phyloP scores from a whole-genome alignment of 768 basidiomycete genomes.

The Daedalea quercina region DNA sequence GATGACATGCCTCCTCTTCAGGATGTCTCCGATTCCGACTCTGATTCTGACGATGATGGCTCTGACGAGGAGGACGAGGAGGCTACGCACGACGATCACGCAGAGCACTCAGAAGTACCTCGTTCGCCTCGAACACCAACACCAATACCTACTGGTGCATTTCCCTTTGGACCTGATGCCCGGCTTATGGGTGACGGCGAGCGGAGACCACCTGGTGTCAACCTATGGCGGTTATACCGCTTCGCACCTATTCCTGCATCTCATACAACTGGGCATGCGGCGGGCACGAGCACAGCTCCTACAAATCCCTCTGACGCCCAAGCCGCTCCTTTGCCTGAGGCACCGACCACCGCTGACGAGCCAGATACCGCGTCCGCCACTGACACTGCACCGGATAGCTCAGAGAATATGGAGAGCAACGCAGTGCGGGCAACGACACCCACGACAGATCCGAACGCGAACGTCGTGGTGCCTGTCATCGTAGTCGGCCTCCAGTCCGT shows the following conservation, averaged over 20 bases:
- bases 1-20: slow-evolving; percentile 25
- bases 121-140: slow-evolving; percentile 16
- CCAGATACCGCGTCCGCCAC: background rate
- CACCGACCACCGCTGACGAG: background rate
- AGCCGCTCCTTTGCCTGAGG: background rate
- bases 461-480: slow-evolving; percentile 70
- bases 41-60: slow-evolving; percentile 23
- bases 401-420: background rate
- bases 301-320: slow-evolving; percentile 8
- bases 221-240: slow-evolving; percentile 82
- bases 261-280: slow-evolving; percentile 15
- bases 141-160: slow-evolving; percentile 16
- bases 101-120: background rate
- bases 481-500: slow-evolving; percentile 80
- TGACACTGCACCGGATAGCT: background rate
- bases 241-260: slow-evolving; percentile 57
- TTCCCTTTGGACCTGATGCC: slow-evolving; percentile 3
- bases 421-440: slow-evolving; percentile 2
- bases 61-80: slow-evolving; percentile 23
- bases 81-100: slow-evolving; percentile 17
- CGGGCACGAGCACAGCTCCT: slow-evolving; percentile 17
- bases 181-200: slow-evolving; percentile 13
- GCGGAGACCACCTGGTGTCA: slow-evolving; percentile 43
- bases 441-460: slow-evolving; percentile 6
- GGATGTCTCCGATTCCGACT: slow-evolving; percentile 31